phyloP scores from a whole-genome alignment of 139 green algal species.

The Auxenochlorella pyrenoidosa region DNA sequence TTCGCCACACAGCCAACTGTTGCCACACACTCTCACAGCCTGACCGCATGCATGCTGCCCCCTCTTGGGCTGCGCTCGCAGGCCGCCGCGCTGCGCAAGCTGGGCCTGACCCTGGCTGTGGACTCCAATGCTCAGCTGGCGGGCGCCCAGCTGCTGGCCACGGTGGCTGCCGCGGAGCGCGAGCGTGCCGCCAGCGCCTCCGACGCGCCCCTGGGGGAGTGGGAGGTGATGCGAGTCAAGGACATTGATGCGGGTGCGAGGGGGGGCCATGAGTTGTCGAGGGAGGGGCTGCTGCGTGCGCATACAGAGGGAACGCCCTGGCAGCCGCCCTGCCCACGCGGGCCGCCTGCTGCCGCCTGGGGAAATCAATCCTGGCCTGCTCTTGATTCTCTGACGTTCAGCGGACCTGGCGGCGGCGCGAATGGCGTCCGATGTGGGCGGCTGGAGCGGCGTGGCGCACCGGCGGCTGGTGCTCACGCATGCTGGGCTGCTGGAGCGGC shows the following conservation, averaged over 20 bases:
- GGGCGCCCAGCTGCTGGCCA: conserved; percentile 37
- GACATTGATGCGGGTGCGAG: conserved; percentile 18
- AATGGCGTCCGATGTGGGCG: background rate
- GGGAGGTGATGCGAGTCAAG: conserved; percentile 64
- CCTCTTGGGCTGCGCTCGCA: background rate
- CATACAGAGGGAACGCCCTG: no score
- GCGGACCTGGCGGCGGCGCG: background rate
- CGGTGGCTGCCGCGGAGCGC: conserved; percentile 38
- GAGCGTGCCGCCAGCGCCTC: conserved; percentile 25
- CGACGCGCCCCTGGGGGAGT: conserved; percentile 66
- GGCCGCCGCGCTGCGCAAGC: conserved; percentile 29
- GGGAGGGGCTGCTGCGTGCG: no score
- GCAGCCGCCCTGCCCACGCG: no score
- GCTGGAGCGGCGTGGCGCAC: conserved; percentile 25
- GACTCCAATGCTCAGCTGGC: conserved; percentile 17
- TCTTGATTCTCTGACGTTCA: background rate
- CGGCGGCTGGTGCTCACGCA: conserved; percentile 74
- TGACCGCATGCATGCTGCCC: background rate
- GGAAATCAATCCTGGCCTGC: background rate
- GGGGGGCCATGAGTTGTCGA: no score
- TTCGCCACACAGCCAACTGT: background rate
- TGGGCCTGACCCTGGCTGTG: conserved; percentile 50
- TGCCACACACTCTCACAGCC: background rate
- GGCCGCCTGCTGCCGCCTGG: no score
- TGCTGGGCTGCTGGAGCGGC: conserved; percentile 71